Conservation (phyloP, 164 flowering plant genomes). For the Umbilicus rupestris region DNA sequence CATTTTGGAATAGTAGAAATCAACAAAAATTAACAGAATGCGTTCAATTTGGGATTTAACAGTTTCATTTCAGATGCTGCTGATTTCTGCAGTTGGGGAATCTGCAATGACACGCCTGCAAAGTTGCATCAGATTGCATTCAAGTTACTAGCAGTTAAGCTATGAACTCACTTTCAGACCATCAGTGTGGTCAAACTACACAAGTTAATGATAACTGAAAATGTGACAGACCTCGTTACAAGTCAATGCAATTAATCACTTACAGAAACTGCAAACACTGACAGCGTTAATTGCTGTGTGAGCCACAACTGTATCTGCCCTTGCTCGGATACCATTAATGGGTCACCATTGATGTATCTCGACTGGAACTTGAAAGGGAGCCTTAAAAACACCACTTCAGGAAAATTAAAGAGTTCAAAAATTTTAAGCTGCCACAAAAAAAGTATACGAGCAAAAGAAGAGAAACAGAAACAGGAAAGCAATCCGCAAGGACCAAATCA, state of each 20-base stretch:
- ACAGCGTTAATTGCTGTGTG: background rate
- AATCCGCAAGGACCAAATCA: background rate
- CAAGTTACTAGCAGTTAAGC: background rate
- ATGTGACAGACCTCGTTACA: background rate
- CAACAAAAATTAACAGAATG: too few relatives aligned
- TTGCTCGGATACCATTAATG: background rate
- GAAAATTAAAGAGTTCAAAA: background rate
- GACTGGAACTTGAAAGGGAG: background rate
- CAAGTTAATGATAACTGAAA: background rate
- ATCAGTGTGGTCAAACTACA: background rate
- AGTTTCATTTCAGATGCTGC: background rate
- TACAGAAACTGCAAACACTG: background rate
- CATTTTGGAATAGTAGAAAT: background rate
- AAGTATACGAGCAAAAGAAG: background rate
- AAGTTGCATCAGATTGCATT: background rate
- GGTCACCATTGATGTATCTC: background rate
- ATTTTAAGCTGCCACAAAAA: background rate
- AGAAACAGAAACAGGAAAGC: background rate
- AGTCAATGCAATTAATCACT: background rate
- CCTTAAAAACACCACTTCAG: background rate
- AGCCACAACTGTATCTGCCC: background rate
- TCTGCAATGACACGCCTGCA: background rate
- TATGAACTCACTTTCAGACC: background rate
- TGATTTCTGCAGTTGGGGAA: background rate
- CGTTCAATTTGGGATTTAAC: too few relatives aligned